Conservation (phyloP, 2,329 filamentous ascomycete species). For the Sclerotinia subarctica region DNA sequence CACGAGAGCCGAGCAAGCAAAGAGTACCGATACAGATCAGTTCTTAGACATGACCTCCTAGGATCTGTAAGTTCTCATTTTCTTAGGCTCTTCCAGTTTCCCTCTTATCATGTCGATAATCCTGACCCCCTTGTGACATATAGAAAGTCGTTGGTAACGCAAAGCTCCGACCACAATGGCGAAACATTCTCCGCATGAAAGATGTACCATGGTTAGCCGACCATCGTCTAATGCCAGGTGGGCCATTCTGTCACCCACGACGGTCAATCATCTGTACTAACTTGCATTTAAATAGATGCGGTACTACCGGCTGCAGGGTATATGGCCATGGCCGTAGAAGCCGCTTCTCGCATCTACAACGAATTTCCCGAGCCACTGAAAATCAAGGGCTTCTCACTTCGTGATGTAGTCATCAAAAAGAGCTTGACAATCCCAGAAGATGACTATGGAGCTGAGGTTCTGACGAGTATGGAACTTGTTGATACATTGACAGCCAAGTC, state of each 20-base stretch:
- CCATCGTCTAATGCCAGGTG: neutral
- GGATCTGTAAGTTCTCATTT: neutral
- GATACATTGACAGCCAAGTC: neutral
- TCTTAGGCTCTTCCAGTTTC: no score
- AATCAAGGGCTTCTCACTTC: conserved; percentile 30
- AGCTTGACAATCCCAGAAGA: conserved; percentile 14
- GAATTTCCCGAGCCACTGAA: conserved; percentile 35
- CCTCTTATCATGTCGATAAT: no score
- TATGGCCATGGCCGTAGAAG: conserved; percentile 26
- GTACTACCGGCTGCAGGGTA: conserved; percentile 40
- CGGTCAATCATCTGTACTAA: neutral
- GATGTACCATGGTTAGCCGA: neutral
- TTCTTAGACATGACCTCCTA: neutral
- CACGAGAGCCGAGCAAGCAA: neutral
- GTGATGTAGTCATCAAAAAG: conserved; percentile 15
- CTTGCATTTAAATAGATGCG: neutral
- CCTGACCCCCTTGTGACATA: no score
- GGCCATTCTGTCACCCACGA: neutral
- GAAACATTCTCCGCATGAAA: neutral
- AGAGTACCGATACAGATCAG: neutral
- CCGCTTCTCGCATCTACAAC: conserved; percentile 30
- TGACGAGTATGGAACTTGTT: neutral
- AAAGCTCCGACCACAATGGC: neutral
- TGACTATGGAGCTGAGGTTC: conserved; percentile 17
- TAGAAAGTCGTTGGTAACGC: neutral